A percentile compares a stretch with the other conserved stretches of the same genome.
These are phyloP conservation scores for Trichocladium antarcticum DNA, from an alignment of 495 filamentous ascomycete species.

Conservation along the genomic window DNA sequence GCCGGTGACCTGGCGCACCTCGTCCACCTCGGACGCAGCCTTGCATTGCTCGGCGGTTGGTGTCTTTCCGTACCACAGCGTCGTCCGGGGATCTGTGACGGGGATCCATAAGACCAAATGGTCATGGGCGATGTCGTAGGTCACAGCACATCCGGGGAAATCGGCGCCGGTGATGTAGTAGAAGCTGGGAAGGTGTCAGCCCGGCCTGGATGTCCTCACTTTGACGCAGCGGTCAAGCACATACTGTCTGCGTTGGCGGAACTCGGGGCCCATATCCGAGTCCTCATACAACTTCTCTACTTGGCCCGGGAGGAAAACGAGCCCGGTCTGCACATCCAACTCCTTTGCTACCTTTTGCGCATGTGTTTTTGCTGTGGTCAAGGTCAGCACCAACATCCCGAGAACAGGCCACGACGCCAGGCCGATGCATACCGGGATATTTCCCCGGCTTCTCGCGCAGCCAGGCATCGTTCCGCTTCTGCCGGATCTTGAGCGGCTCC, in stretches of 20 bases:
- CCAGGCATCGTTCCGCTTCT: slow-evolving; percentile 5
- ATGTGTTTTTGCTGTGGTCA: slow-evolving; percentile 60
- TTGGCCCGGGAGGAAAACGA: slow-evolving; percentile 50
- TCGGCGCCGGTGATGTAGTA: slow-evolving; percentile 55
- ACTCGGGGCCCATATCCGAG: slow-evolving; percentile 47
- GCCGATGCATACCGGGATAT: slow-evolving; percentile 18
- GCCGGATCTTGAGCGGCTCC: slow-evolving; percentile 1
- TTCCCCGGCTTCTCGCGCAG: slow-evolving; percentile 17
- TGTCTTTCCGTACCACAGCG: slow-evolving; percentile 52
- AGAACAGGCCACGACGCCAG: not conserved
- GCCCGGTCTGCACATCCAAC: slow-evolving; percentile 48
- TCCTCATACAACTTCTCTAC: slow-evolving; percentile 43
- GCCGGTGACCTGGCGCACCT: slow-evolving; percentile 32
- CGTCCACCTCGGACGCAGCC: slow-evolving; percentile 43
- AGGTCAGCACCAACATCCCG: not conserved
- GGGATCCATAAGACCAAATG: slow-evolving; percentile 51
- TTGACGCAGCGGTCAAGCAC: slow-evolving; percentile 7
- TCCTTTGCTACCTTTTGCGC: slow-evolving; percentile 59
- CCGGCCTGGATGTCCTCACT: no score
- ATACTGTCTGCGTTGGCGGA: slow-evolving; percentile 55
- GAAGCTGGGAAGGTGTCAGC: slow-evolving; percentile 35
- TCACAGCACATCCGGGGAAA: slow-evolving; percentile 49
- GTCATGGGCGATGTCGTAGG: slow-evolving; percentile 51
- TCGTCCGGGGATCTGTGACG: slow-evolving; percentile 40
- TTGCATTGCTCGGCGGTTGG: slow-evolving; percentile 42